phyloP scores from a whole-genome alignment of 768 basidiomycete species.

The Agrocybe pediades region DNA sequence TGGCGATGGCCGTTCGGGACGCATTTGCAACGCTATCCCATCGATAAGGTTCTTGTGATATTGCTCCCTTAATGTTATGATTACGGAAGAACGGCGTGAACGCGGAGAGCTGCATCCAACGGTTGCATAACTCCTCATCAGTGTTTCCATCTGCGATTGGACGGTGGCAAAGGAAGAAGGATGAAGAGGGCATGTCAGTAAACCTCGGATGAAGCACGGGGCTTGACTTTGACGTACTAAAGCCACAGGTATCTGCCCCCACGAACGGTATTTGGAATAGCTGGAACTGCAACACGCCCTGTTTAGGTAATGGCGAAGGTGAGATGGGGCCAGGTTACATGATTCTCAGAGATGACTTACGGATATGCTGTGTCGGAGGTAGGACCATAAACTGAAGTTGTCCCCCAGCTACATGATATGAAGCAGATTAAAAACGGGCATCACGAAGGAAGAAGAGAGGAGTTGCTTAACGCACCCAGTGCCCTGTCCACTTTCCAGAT shows the following conservation, averaged over 20 bases:
- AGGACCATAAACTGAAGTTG: constrained; percentile 75
- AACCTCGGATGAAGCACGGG: constrained; percentile 19
- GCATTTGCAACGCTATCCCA: constrained; percentile 83
- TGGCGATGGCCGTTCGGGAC: constrained; percentile 68
- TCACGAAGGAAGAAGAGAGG: constrained; percentile 6
- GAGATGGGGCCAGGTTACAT: constrained; percentile 11
- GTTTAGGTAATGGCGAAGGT: constrained; percentile 20
- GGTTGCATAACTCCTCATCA: constrained; percentile 78
- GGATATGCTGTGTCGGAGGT: constrained; percentile 63
- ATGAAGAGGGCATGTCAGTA: constrained; percentile 7
- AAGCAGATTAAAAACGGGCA: constrained; percentile 12
- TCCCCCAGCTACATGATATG: constrained; percentile 79
- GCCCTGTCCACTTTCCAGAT: constrained; percentile 69
- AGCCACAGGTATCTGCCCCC: constrained; percentile 77
- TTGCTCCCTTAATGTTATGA: constrained; percentile 66
- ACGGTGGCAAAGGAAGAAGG: no score
- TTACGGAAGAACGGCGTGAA: constrained; percentile 85
- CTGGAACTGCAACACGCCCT: constrained; percentile 82
- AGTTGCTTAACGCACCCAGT: constrained; percentile 52
- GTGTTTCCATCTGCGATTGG: constrained; percentile 53
- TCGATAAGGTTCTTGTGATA: constrained; percentile 78
- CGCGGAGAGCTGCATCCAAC: constrained; percentile 87
- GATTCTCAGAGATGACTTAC: constrained; percentile 29
- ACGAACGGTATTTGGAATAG: constrained; percentile 84
- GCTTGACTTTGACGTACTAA: constrained; percentile 39